Conservation (phyloP, 73 alveolate species). For the Symbiodinium pilosum region DNA sequence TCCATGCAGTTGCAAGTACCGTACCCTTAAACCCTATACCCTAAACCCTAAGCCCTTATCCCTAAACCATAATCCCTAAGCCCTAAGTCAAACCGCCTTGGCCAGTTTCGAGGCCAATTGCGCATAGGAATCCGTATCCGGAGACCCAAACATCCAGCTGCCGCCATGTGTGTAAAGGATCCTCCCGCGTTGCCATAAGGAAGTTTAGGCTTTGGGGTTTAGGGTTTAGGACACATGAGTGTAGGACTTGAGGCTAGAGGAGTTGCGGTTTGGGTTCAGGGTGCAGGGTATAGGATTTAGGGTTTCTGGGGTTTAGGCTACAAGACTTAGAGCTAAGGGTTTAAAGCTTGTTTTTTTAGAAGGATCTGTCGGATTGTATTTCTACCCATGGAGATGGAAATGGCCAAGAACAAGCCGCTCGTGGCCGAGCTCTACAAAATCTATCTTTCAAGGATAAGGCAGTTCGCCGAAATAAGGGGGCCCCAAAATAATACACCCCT, state of each 20-base stretch:
- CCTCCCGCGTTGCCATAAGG: background rate
- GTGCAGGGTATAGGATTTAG: background rate
- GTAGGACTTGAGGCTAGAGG: background rate
- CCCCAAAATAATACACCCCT: too few relatives aligned
- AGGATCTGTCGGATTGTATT: too few relatives aligned
- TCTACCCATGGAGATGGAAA: too few relatives aligned
- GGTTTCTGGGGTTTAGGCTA: too few relatives aligned
- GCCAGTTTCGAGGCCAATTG: slow-evolving; percentile 74
- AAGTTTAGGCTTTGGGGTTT: background rate
- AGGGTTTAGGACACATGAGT: slow-evolving; percentile 1
- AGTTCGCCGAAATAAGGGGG: too few relatives aligned
- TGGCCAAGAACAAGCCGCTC: too few relatives aligned
- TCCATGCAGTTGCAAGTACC: too few relatives aligned
- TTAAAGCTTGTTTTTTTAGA: too few relatives aligned
- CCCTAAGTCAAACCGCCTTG: background rate
- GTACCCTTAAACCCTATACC: background rate
- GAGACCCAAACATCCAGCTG: slow-evolving; percentile 92
- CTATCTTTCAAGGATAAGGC: too few relatives aligned
- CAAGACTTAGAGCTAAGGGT: too few relatives aligned
- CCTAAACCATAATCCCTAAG: background rate
- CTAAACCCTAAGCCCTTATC: background rate
- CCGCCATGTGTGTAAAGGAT: slow-evolving; percentile 88
- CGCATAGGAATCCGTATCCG: slow-evolving; percentile 76
- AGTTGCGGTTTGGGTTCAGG: background rate
- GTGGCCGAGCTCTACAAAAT: too few relatives aligned